Percentiles rank a stretch among this genome's conserved stretches.
These are phyloP conservation scores for Mortierella sp. DNA, from an alignment of 371 early-diverging fungal genomes.

Conservation along the genomic window DNA sequence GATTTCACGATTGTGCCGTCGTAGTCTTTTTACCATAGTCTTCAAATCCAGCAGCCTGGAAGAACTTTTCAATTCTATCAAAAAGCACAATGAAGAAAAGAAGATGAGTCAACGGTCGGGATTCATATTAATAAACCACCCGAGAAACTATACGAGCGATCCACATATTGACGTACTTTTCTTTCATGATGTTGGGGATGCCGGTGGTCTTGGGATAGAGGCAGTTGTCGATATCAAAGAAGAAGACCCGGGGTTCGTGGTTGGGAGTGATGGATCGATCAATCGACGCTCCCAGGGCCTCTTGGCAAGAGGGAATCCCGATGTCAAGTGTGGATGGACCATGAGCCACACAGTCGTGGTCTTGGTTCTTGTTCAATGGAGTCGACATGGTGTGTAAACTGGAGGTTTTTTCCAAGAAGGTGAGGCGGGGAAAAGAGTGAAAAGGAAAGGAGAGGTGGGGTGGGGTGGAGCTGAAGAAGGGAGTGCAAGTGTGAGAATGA, in stretches of 20 bases:
- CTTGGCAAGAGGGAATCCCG: conserved; percentile 11
- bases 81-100: too few species aligned
- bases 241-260: conserved; percentile 68
- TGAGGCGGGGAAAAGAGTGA: too few species aligned
- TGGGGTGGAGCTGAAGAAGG: too few species aligned
- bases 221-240: conserved; percentile 89
- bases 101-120: neutral
- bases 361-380: neutral
- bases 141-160: too few species aligned
- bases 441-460: neutral
- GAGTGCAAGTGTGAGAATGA: too few species aligned
- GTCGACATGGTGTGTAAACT: neutral
- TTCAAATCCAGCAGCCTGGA: conserved; percentile 24
- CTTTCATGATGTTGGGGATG: conserved; percentile 70
- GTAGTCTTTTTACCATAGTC: neutral
- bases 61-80: conserved; percentile 39
- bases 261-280: conserved; percentile 42
- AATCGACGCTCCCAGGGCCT: conserved; percentile 16
- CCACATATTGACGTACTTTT: conserved; percentile 56
- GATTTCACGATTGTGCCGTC: neutral
- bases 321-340: conserved; percentile 25
- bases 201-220: conserved; percentile 75
- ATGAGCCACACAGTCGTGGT: conserved; percentile 2
- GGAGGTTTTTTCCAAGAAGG: too few species aligned
- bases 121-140: too few species aligned